Evolutionary conservation across 2,329 filamentous ascomycete species (phyloP).

Genomic region (Chrysosporium keratinophilum): DNA sequence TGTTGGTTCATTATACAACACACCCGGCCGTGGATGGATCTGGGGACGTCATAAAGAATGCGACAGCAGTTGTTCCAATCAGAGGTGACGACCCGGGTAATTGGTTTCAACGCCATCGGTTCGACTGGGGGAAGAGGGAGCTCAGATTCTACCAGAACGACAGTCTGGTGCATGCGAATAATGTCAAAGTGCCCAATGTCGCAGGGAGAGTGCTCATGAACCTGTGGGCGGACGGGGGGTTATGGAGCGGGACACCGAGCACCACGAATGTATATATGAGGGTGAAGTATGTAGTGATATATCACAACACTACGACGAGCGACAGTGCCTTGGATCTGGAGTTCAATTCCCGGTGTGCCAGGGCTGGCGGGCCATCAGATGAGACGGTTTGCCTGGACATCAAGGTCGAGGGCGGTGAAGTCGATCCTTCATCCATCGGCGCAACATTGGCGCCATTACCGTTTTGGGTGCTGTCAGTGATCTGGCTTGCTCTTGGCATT

Average conservation of each 20-base stretch:
- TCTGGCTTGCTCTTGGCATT: slow-evolving; percentile 13
- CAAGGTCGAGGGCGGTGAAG: slow-evolving; percentile 13
- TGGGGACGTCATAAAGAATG: slow-evolving; percentile 18
- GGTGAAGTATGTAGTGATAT: slow-evolving; percentile 20
- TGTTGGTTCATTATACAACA: slow-evolving; percentile 23
- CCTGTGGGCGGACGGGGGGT: slow-evolving; percentile 25
- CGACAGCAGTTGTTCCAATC: slow-evolving; percentile 20
- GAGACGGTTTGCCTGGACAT: slow-evolving; percentile 18
- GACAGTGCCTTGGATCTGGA: slow-evolving; percentile 13
- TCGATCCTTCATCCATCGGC: slow-evolving; percentile 15
- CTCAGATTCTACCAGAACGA: slow-evolving; percentile 22
- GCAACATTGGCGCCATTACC: slow-evolving; percentile 10
- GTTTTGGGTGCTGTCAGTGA: slow-evolving; percentile 14
- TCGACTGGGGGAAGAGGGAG: slow-evolving; percentile 21
- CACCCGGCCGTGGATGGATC: slow-evolving; percentile 21
- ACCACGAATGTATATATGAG: slow-evolving; percentile 21
- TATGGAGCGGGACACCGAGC: slow-evolving; percentile 23
- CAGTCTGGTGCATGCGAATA: slow-evolving; percentile 17
- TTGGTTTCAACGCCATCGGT: slow-evolving; percentile 22
- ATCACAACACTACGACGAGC: slow-evolving; percentile 22
- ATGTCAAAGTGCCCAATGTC: slow-evolving; percentile 16
- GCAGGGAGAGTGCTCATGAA: slow-evolving; percentile 22
- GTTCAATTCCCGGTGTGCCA: slow-evolving; percentile 17
- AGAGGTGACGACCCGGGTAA: slow-evolving; percentile 10
- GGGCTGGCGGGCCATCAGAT: slow-evolving; percentile 20